Base-by-base conservation (phyloP, 2,329 filamentous ascomycete genomes). In the Diaporthe australafricana region DNA sequence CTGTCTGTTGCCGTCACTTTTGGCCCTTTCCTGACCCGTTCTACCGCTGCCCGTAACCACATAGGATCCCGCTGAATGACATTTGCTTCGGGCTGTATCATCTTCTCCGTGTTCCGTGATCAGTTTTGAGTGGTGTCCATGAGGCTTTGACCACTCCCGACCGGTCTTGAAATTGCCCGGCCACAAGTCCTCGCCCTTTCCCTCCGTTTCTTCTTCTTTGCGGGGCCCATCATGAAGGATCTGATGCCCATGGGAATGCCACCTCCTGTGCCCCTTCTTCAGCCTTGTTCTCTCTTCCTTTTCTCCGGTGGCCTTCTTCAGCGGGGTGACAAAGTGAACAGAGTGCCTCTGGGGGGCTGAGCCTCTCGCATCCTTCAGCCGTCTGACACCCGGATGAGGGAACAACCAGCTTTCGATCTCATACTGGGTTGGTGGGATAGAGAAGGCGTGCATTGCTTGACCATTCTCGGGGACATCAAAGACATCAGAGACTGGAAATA, bases 381-480 rank as follows among this genome's bases (percentile, higher is more conserved):
- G 27, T 42, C 60, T 63, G 0, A 63, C 60, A 38, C 7, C 30
- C 5, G 60, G 60, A 35, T 38, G 42, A 17, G 55, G 55, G 14
- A 65, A 55, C 20, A 70, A 20, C 68, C 68, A 70, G 45, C 56
- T 55, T 32, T 52, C 20, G 25, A 70, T 42, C 35, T 70, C 45
- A 63, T 52, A 70, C 16, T 70, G 68, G 56, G 35, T 55, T n/a
- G 68, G 16, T n/a, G 22, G 50, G 27, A 35, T 20, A 22, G 45
- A 42, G 47, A 45, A 65, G 47, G 27, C 27, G 35, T 63, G 52
- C 47, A 68, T 68, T 48, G 60, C 14, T 48, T 27, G 20, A 35
- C 42, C n/a, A n/a, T 17, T 11, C 22, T 25, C 27, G 20, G 42
- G 16, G 9, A 47, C 45, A 5, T n/a, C n/a, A n/a, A n/a, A n/a